Percentiles rank a stretch among this genome's conserved stretches.
These are phyloP conservation scores for Solanum clarkiae DNA, from an alignment of 257 asterid genomes.

Conservation along the genomic window DNA sequence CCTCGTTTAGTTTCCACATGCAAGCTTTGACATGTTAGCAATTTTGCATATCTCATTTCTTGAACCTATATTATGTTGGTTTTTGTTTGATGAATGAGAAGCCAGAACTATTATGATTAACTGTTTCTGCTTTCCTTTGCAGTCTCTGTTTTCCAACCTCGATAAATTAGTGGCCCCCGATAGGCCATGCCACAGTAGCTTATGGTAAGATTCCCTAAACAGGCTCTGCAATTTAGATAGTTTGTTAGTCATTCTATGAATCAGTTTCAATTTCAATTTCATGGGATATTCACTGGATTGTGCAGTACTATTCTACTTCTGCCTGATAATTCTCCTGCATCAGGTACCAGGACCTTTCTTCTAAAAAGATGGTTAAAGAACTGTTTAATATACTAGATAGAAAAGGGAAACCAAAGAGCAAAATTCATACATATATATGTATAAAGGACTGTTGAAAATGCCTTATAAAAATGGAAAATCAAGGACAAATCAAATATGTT, in stretches of 20 bases:
- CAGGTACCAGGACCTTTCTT: neutral
- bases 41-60: neutral
- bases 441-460: neutral
- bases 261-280: neutral
- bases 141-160: conserved; percentile 69
- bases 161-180: conserved; percentile 78
- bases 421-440: neutral
- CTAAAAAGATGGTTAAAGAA: neutral
- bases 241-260: neutral
- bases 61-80: neutral
- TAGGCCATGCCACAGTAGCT: conserved; percentile 80
- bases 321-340: neutral
- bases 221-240: neutral
- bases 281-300: neutral
- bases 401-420: neutral
- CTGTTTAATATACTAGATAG: neutral
- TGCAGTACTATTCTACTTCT: neutral
- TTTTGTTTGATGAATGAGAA: neutral
- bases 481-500: neutral
- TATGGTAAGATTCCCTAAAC: conserved; percentile 43
- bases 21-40: neutral
- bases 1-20: neutral
- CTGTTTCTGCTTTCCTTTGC: conserved; percentile 13
- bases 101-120: neutral
- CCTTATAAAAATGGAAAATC: neutral